Evolutionary conservation across 2,329 filamentous ascomycete species (phyloP).

Genomic region (Pseudogymnoascus sp.): DNA sequence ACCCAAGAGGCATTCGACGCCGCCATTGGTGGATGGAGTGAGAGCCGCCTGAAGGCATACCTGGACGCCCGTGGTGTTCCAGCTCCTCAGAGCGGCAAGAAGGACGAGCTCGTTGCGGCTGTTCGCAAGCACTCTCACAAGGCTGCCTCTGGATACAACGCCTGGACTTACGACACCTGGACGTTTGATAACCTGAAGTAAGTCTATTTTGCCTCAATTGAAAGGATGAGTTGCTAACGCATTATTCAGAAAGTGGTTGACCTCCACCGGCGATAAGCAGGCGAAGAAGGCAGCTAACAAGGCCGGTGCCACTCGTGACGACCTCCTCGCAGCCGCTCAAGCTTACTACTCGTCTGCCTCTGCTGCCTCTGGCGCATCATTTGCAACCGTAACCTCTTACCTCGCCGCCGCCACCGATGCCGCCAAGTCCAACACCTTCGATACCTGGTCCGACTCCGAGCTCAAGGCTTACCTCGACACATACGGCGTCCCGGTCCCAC

Average conservation of each 20-base stretch:
- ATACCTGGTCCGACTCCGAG: slow-evolving; percentile 61
- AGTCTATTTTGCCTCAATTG: slow-evolving; percentile 16
- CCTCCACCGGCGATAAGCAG: slow-evolving; percentile 43
- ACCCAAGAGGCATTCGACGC: slow-evolving; percentile 59
- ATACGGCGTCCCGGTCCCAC: slow-evolving; percentile 51
- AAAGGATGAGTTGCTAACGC: neutral
- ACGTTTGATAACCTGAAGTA: slow-evolving; percentile 61
- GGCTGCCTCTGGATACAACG: slow-evolving; percentile 57
- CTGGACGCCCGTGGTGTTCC: slow-evolving; percentile 70
- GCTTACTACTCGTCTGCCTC: slow-evolving; percentile 53
- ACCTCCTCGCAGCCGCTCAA: slow-evolving; percentile 59
- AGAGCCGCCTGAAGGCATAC: slow-evolving; percentile 69
- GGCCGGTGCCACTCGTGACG: slow-evolving; percentile 60
- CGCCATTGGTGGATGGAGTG: slow-evolving; percentile 58
- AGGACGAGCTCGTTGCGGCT: slow-evolving; percentile 63
- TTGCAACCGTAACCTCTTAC: slow-evolving; percentile 64
- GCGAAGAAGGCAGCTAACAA: slow-evolving; percentile 54
- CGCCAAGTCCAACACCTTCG: slow-evolving; percentile 59
- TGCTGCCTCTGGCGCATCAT: slow-evolving; percentile 46
- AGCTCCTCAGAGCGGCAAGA: slow-evolving; percentile 62
- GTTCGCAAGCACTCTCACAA: slow-evolving; percentile 69
- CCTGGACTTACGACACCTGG: slow-evolving; percentile 76
- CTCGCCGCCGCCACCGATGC: slow-evolving; percentile 56
- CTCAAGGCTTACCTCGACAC: slow-evolving; percentile 74
- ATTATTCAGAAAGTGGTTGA: slow-evolving; percentile 37